Conservation (phyloP, 2,329 filamentous ascomycete genomes). For the Stachybotrys chartarum region DNA sequence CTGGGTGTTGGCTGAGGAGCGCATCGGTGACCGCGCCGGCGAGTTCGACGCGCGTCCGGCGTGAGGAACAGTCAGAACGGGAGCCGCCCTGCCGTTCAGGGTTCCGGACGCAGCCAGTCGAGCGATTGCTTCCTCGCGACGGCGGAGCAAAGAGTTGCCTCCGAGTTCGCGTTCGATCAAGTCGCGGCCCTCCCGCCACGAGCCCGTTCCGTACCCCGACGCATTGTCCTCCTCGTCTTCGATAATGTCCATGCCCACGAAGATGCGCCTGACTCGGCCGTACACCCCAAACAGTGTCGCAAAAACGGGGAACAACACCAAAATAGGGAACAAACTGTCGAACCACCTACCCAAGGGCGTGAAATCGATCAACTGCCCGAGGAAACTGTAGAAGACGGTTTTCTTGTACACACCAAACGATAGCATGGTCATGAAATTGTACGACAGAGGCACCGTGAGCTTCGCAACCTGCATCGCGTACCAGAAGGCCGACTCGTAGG, state of each 20-base stretch:
- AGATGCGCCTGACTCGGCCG: constrained; percentile 69
- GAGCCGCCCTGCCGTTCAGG: constrained; percentile 28
- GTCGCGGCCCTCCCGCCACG: constrained; percentile 86
- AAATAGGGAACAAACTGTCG: constrained; percentile 79
- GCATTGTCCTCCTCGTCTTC: constrained; percentile 64
- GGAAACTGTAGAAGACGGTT: constrained; percentile 81
- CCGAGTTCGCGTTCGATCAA: constrained; percentile 82
- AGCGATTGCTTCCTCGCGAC: constrained; percentile 35
- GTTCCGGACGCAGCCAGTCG: constrained; percentile 19
- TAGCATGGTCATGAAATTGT: constrained; percentile 94
- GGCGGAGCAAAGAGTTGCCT: constrained; percentile 49
- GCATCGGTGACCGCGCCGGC: constrained; percentile 35
- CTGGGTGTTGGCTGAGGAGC: constrained; percentile 16
- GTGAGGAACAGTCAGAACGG: constrained; percentile 41
- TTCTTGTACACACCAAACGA: constrained; percentile 63
- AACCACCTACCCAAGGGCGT: constrained; percentile 79
- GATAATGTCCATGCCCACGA: constrained; percentile 67
- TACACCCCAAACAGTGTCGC: constrained; percentile 89
- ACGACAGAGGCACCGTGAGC: constrained; percentile 84
- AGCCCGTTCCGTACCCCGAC: constrained; percentile 64
- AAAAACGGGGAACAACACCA: constrained; percentile 77
- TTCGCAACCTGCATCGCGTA: constrained; percentile 90
- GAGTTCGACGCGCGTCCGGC: constrained; percentile 25
- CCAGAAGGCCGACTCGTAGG: constrained; percentile 91
- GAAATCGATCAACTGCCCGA: constrained; percentile 76